These are phyloP conservation scores for Peronospora destructor DNA, from an alignment of 352 stramenopile species.

Conservation along the genomic window DNA sequence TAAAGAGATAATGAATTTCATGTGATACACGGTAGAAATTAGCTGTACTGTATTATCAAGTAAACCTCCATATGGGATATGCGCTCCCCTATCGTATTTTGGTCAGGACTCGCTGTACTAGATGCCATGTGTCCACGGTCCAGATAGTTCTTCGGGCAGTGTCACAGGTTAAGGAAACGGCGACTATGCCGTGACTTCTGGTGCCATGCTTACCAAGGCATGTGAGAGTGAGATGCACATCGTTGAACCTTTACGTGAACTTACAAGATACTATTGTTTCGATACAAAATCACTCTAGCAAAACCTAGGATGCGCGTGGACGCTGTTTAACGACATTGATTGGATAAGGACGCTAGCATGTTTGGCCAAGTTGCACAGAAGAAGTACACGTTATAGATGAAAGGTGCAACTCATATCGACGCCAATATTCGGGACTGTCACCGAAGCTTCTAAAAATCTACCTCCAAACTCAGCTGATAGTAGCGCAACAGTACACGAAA, in stretches of 20 bases:
- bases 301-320: too few relatives aligned
- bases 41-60: too few relatives aligned
- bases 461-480: slow-evolving; percentile 10
- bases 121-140: slow-evolving; percentile 13
- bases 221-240: slow-evolving; percentile 46
- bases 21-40: too few relatives aligned
- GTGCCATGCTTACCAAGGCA: slow-evolving; percentile 19
- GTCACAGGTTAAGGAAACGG: slow-evolving; percentile 36
- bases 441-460: slow-evolving; percentile 8
- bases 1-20: too few relatives aligned
- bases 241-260: slow-evolving; percentile 17
- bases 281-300: slow-evolving; percentile 15
- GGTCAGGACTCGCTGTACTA: too few relatives aligned
- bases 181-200: slow-evolving; percentile 38
- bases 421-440: slow-evolving; percentile 3
- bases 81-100: too few relatives aligned
- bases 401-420: slow-evolving; percentile 22
- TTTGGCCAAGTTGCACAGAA: slow-evolving; percentile 42
- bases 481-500: slow-evolving; percentile 8
- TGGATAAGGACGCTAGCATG: slow-evolving; percentile 34
- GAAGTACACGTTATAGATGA: slow-evolving; percentile 30
- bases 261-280: slow-evolving; percentile 37
- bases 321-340: slow-evolving; percentile 28
- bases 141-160: slow-evolving; percentile 14
- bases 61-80: too few relatives aligned